These are phyloP conservation scores for Trichoderma aggressivum DNA, from an alignment of 2,329 filamentous ascomycete species.

Conservation along the genomic window DNA sequence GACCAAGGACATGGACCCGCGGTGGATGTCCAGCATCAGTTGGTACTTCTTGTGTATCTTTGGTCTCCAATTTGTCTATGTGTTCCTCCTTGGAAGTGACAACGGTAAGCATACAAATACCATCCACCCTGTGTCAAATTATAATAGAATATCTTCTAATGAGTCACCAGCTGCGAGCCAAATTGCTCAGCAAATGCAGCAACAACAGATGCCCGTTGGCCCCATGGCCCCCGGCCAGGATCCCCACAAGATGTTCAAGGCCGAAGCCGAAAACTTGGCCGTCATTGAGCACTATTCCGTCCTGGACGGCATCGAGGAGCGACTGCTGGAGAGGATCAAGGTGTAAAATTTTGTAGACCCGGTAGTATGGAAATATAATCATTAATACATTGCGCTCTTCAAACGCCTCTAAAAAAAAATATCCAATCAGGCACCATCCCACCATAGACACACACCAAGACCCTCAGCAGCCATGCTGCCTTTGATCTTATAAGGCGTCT, in stretches of 20 bases:
- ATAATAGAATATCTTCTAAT: neutral
- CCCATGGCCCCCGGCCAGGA: slow-evolving; percentile 84
- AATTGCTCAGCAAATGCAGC: slow-evolving; percentile 84
- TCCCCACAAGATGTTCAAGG: slow-evolving; percentile 90
- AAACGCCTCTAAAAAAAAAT: slow-evolving; percentile 21
- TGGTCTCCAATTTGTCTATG: slow-evolving; percentile 93
- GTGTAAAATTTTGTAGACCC: slow-evolving; percentile 30
- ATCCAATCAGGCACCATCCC: slow-evolving; percentile 42
- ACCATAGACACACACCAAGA: slow-evolving; percentile 62
- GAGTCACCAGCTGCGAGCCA: slow-evolving; percentile 73
- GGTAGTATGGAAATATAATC: slow-evolving; percentile 20
- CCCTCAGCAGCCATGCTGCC: slow-evolving; percentile 63
- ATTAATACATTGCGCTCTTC: slow-evolving; percentile 26
- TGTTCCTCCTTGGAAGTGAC: slow-evolving; percentile 92
- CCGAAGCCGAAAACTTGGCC: slow-evolving; percentile 90
- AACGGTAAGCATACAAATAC: slow-evolving; percentile 66
- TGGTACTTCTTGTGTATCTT: slow-evolving; percentile 99
- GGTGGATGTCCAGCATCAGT: slow-evolving; percentile 97
- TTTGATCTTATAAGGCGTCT: slow-evolving; percentile 68
- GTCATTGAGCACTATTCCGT: slow-evolving; percentile 94
- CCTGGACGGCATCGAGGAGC: slow-evolving; percentile 80
- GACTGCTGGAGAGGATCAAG: slow-evolving; percentile 61
- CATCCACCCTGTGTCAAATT: neutral
- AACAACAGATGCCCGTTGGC: slow-evolving; percentile 47
- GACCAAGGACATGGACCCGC: slow-evolving; percentile 91